Evolutionary conservation across 2,329 filamentous ascomycete species (phyloP), one percentile per base, ranked within the genome.

Genomic region (Monilinia aucupariae): DNA sequence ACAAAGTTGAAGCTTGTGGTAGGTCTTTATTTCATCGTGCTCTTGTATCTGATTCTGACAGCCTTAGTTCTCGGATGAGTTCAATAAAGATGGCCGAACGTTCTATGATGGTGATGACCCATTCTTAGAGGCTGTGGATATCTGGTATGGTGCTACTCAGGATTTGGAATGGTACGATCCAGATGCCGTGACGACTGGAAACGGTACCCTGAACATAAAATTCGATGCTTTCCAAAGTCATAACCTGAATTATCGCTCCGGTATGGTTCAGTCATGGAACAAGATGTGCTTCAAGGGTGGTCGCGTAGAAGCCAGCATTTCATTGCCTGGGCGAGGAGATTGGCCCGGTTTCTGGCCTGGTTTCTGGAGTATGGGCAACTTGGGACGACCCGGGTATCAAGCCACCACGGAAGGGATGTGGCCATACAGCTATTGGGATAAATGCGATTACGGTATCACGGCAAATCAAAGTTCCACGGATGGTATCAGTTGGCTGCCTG

Each of bases 231-330:
- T 86, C 71, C 74, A 82, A 66, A 90, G 83, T 66, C 86, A 90
- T 71, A 81, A 81, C 54, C 75, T 89, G 27, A 80, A 87, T 64
- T 90, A 86, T 71, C 81, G 87, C 58, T 89, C 86, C 7, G 86
- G 86, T n/a, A 90, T 90, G 87, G 68, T 90, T 10, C 86, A 90
- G 70, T 88, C 84, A 13, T 90, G 87, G 87, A 90, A 90, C 73
- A 84, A 88, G 71, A 72, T 90, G 61, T 89, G 87, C 74, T 90
- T 89, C 77, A 89, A 87, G 65, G 86, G 86, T 39, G 87, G 87
- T 4, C 81, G 86, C 54, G 71, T 90, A 17, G 87, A 90, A 75
- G 86, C 86, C 25, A 87, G 85, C 70, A 84, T 90, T 59, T 90
- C 87, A 4, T 77, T 90, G 7, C 87, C 87, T 17, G 87, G 87